Base-by-base conservation (phyloP, 2,329 filamentous ascomycete species). In the Tolypocladium inflatum region DNA sequence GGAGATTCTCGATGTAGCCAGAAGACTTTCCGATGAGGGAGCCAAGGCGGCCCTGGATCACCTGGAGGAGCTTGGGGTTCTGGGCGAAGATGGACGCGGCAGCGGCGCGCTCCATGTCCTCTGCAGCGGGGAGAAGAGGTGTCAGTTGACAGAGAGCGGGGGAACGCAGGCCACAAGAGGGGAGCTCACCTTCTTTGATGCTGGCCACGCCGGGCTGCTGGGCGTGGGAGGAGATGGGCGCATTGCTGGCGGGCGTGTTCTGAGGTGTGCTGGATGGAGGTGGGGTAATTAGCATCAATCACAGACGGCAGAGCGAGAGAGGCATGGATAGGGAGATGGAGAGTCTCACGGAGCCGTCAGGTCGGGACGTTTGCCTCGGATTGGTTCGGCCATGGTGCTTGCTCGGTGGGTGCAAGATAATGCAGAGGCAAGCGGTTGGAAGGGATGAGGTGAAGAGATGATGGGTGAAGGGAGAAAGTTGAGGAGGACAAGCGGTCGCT, bases 1-100 rank as follows among this genome's bases (percentile, higher is more conserved):
- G 94, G 21, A 99, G 88, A 30, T 90, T 96, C 82, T 99, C 94
- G 74, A 99, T 91, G 77, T 99, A 99, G 68, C 94, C 94, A 58
- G 94, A 99, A 56, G 95, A 96, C 66, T 89, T 88, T 69, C 94
- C 94, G 69, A 99, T 90, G 60, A 99, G 89, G 64, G 88, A 88
- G 64, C 91, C 90, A 67, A 99, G 89, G 75, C 94, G 94, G 68
- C 91, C 92, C 80, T 99, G 91, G 75, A 99, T 97, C 90, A 99
- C 94, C 65, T 91, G 89, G 62, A 97, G 89, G 64, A 99, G 86
- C 68, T 89, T 88, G 60, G 95, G 94, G 79, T 99, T 96, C 75
- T 94, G 88, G 66, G 94, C 93, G 71, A 99, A 96, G 72, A 99
- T 87, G 62, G 90, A 93, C 60, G 92, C 92, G 62, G 93, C 92